phyloP scores from a whole-genome alignment of 345 rosid genomes.

The Viola odorata region DNA sequence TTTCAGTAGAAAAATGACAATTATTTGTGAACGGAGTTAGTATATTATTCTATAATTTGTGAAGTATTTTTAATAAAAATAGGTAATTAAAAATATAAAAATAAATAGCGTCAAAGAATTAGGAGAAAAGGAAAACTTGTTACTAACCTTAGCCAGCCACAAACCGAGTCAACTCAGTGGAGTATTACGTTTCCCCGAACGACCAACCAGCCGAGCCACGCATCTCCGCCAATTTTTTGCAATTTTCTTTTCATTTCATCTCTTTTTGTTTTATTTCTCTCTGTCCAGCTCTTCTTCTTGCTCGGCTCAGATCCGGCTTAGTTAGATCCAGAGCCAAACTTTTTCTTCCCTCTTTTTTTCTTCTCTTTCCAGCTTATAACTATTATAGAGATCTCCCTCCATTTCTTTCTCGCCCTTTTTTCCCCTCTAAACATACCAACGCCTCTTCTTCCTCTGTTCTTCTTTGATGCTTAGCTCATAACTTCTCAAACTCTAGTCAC shows the following conservation, averaged over 20 bases:
- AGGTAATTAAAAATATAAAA: too few species aligned
- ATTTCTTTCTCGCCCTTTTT: slow-evolving; percentile 14
- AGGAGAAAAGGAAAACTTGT: neutral
- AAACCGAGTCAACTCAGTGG: too few species aligned
- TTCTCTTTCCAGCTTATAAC: neutral
- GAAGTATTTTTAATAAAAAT: too few species aligned
- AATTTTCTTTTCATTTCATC: too few species aligned
- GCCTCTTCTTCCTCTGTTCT: neutral
- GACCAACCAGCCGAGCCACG: slow-evolving; percentile 10
- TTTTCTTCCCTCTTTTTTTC: neutral
- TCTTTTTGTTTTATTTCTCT: neutral
- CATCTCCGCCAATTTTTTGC: neutral
- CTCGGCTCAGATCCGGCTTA: slow-evolving; percentile 69
- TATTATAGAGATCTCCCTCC: slow-evolving; percentile 36
- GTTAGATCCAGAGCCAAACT: slow-evolving; percentile 40
- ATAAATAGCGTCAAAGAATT: too few species aligned
- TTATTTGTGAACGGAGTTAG: too few species aligned
- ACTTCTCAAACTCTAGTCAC: too few species aligned
- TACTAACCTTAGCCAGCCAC: neutral
- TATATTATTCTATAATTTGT: too few species aligned
- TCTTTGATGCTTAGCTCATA: neutral
- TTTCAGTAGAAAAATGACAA: too few species aligned
- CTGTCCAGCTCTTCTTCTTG: slow-evolving; percentile 6
- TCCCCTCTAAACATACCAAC: neutral
- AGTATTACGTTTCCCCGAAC: too few species aligned